Conservation (phyloP, 2,329 filamentous ascomycete genomes). For the Arthroderma sp. region DNA sequence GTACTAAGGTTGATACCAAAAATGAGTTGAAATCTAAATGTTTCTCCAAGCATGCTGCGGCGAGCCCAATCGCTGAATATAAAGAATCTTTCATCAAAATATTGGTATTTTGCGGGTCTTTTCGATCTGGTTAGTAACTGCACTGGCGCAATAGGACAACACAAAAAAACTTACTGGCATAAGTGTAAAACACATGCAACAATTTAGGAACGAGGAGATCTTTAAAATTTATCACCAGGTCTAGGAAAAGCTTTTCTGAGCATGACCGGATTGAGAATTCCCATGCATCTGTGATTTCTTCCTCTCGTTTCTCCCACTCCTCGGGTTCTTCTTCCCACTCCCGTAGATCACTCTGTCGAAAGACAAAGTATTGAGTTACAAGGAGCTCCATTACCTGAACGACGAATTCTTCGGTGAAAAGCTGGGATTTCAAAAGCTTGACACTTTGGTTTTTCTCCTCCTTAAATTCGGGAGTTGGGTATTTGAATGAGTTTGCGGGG, state of each 20-base stretch:
- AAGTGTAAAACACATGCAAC: conserved; percentile 67
- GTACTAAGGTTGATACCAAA: conserved; percentile 58
- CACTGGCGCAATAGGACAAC: too few species aligned
- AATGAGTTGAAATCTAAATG: conserved; percentile 75
- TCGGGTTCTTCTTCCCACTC: conserved; percentile 92
- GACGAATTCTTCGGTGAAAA: conserved; percentile 66
- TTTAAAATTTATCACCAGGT: conserved; percentile 82
- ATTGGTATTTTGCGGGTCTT: conserved; percentile 48
- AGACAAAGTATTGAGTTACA: conserved; percentile 78
- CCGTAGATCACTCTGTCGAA: conserved; percentile 70
- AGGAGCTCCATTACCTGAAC: conserved; percentile 70
- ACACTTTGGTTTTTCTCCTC: conserved; percentile 61
- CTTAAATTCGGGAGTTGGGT: conserved; percentile 59
- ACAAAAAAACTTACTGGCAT: conserved; percentile 44
- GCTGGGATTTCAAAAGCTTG: conserved; percentile 53
- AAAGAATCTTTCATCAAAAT: conserved; percentile 84
- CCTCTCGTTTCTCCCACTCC: conserved; percentile 86
- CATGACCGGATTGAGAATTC: conserved; percentile 88
- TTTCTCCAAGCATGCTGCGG: conserved; percentile 61
- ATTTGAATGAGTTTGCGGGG: conserved; percentile 70
- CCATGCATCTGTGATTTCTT: conserved; percentile 70
- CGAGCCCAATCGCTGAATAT: conserved; percentile 81
- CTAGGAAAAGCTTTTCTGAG: conserved; percentile 84
- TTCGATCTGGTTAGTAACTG: conserved; percentile 1
- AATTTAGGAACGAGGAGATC: conserved; percentile 65